Conservation (phyloP, 108 stramenopile genomes). For the Nitzschia inconspicua region DNA sequence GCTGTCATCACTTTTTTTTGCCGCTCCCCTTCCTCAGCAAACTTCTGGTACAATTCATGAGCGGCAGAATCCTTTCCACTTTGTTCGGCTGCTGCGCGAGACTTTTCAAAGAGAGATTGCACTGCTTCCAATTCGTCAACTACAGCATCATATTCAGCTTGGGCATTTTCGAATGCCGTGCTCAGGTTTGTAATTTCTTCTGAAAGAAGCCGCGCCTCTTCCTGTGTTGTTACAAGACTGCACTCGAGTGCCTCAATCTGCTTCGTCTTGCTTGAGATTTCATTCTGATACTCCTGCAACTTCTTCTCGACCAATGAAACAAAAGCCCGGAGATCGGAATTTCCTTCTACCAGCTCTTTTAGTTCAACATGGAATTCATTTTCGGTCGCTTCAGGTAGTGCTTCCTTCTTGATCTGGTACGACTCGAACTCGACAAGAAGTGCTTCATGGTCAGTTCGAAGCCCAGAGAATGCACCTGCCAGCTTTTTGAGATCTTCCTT, state of each 20-base stretch:
- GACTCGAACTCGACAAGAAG: neutral
- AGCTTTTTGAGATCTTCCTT: constrained; percentile 5
- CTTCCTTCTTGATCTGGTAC: neutral
- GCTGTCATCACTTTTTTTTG: neutral
- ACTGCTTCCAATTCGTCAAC: constrained; percentile 68
- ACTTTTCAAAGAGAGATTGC: constrained; percentile 61
- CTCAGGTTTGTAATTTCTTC: constrained; percentile 54
- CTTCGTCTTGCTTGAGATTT: constrained; percentile 8
- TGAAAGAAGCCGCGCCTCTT: constrained; percentile 35
- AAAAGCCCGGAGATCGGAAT: neutral
- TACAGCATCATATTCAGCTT: constrained; percentile 52
- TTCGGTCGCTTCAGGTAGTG: neutral
- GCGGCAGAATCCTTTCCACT: constrained; percentile 26
- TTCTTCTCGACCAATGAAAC: constrained; percentile 1
- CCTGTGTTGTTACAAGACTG: constrained; percentile 33
- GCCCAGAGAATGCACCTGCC: no score
- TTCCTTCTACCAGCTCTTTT: constrained; percentile 7
- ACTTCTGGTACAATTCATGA: constrained; percentile 16
- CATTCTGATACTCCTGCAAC: neutral
- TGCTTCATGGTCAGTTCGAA: no score
- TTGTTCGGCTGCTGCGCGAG: constrained; percentile 33
- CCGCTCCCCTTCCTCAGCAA: constrained; percentile 2
- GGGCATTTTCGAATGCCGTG: constrained; percentile 55
- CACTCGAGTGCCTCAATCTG: constrained; percentile 36
- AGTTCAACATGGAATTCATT: neutral